phyloP scores from a whole-genome alignment of 202 grass and related monocot genomes.

The Schoenoplectus tabernaemontani region DNA sequence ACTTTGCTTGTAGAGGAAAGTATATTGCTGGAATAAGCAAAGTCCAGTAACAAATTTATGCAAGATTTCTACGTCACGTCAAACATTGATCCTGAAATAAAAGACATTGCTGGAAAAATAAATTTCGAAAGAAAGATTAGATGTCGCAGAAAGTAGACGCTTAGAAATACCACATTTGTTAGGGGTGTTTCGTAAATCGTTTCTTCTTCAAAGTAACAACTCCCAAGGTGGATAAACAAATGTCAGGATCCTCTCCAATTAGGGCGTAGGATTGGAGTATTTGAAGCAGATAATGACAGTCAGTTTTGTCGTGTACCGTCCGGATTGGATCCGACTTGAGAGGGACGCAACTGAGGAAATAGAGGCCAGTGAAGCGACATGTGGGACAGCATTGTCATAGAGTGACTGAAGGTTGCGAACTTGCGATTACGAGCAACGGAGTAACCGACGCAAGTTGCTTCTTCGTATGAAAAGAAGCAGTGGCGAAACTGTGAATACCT shows the following conservation, averaged over 20 bases:
- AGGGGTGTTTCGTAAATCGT: background rate
- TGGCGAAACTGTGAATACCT: conserved; percentile 39
- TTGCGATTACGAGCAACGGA: background rate
- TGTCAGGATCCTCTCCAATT: background rate
- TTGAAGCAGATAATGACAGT: background rate
- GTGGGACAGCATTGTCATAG: background rate
- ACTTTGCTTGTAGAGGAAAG: no score
- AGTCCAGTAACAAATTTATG: no score
- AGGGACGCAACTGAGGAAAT: background rate
- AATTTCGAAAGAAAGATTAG: no score
- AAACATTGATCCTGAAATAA: no score
- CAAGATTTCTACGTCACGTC: no score
- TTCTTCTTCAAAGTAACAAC: background rate
- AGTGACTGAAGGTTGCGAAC: background rate
- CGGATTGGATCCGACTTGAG: background rate
- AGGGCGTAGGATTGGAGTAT: background rate
- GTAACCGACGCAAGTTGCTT: conserved; percentile 15
- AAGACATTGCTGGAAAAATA: no score
- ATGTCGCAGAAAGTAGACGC: no score
- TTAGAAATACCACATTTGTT: background rate
- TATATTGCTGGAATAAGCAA: no score
- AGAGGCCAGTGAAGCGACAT: background rate
- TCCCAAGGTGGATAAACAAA: background rate
- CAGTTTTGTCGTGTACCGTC: background rate
- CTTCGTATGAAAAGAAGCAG: conserved; percentile 8